Evolutionary conservation across 805 yeast genomes (phyloP).

Genomic region (Candida germanica): DNA sequence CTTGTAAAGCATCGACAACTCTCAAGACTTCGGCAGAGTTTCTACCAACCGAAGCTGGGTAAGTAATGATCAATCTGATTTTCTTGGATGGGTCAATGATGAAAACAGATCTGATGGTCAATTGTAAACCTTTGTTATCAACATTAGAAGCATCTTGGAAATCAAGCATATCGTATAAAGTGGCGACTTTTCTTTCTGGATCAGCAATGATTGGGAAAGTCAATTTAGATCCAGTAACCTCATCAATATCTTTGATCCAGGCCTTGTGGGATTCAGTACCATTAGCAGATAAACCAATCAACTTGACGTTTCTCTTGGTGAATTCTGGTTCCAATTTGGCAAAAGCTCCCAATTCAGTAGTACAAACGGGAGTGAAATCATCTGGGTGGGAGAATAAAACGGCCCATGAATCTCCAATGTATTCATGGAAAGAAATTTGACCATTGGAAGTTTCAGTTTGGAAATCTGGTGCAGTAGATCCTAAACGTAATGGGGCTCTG

Average conservation of each 20-base stretch:
- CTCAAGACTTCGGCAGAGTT: slow-evolving; percentile 90
- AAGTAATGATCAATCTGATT: slow-evolving; percentile 79
- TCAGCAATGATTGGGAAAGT: slow-evolving; percentile 91
- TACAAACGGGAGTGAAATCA: slow-evolving; percentile 95
- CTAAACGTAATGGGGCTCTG: slow-evolving; percentile 27
- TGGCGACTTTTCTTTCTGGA: slow-evolving; percentile 76
- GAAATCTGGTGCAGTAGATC: slow-evolving; percentile 86
- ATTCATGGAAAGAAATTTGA: slow-evolving; percentile 81
- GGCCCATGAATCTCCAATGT: slow-evolving; percentile 82
- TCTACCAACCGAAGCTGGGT: slow-evolving; percentile 95
- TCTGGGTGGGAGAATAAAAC: slow-evolving; percentile 92
- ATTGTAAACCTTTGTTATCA: slow-evolving; percentile 67
- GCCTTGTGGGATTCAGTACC: slow-evolving; percentile 72
- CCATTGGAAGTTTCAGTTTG: slow-evolving; percentile 80
- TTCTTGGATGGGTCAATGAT: slow-evolving; percentile 88
- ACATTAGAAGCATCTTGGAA: slow-evolving; percentile 65
- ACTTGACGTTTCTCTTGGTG: slow-evolving; percentile 77
- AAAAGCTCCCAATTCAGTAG: slow-evolving; percentile 94
- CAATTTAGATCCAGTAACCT: slow-evolving; percentile 72
- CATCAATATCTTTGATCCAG: slow-evolving; percentile 92
- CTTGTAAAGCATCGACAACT: slow-evolving; percentile 83
- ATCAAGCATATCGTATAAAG: slow-evolving; percentile 66
- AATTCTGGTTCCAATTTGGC: slow-evolving; percentile 88
- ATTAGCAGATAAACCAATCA: slow-evolving; percentile 89
- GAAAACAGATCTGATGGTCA: slow-evolving; percentile 90